phyloP scores from a whole-genome alignment of 2,329 filamentous ascomycete genomes.

The Pyrenophora teres region DNA sequence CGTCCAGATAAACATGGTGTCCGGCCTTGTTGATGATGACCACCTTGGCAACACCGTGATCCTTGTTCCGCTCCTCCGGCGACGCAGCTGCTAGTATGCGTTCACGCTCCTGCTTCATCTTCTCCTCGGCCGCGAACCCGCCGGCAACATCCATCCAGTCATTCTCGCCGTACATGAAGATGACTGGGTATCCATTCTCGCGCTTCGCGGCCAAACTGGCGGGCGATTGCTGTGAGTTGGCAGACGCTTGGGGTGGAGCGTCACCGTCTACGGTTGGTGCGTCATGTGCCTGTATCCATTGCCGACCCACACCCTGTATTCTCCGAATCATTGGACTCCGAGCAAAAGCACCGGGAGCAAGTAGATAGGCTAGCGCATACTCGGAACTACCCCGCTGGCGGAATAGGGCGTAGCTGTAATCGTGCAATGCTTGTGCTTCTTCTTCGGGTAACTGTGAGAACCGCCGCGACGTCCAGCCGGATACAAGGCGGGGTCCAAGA shows the following conservation, averaged over 20 bases:
- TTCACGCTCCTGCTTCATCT: slow-evolving; percentile 70
- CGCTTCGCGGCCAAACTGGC: slow-evolving; percentile 31
- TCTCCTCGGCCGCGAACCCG: slow-evolving; percentile 78
- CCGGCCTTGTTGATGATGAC: slow-evolving; percentile 74
- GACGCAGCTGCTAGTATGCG: slow-evolving; percentile 66
- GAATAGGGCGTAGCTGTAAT: slow-evolving; percentile 94
- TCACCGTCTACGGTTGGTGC: slow-evolving; percentile 34
- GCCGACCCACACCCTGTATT: slow-evolving; percentile 85
- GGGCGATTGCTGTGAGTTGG: background rate
- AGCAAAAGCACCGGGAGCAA: slow-evolving; percentile 91
- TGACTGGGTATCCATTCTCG: slow-evolving; percentile 75
- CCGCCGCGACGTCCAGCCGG: slow-evolving; percentile 89
- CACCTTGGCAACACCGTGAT: slow-evolving; percentile 83
- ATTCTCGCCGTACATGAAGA: slow-evolving; percentile 96
- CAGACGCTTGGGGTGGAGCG: slow-evolving; percentile 16
- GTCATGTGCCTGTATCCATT: slow-evolving; percentile 52
- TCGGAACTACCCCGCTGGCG: slow-evolving; percentile 89
- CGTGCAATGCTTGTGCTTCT: slow-evolving; percentile 84
- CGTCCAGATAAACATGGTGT: slow-evolving; percentile 74
- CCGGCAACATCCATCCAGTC: slow-evolving; percentile 99
- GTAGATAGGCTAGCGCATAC: slow-evolving; percentile 88
- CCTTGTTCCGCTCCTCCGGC: slow-evolving; percentile 68
- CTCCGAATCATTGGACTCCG: slow-evolving; percentile 84
- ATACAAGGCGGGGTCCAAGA: slow-evolving; percentile 87
- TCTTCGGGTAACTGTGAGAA: slow-evolving; percentile 84